phyloP scores from a whole-genome alignment of 1,284 basidiomycete genomes.

The Mrakiaceae sp. region DNA sequence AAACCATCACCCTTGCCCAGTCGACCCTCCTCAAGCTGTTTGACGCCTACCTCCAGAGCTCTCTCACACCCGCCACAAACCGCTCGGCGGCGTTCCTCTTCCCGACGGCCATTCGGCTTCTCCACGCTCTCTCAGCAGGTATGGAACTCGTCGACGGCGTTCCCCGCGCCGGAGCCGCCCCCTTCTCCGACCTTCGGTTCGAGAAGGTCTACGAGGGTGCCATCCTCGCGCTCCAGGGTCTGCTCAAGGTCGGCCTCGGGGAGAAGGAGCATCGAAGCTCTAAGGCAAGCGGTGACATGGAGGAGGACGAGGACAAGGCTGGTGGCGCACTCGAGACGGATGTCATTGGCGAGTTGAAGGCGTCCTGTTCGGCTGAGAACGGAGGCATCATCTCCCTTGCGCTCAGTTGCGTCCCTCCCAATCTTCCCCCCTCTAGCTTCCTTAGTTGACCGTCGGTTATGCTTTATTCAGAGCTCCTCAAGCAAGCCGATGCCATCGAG shows the following conservation, averaged over 20 bases:
- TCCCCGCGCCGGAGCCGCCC: conserved; percentile 18
- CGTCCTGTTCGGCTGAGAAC: neutral
- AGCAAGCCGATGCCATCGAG: conserved; percentile 56
- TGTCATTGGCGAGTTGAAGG: neutral
- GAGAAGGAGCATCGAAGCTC: conserved; percentile 36
- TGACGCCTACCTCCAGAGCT: conserved; percentile 54
- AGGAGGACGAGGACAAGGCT: conserved; percentile 39
- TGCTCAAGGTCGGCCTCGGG: conserved; percentile 52
- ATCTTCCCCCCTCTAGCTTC: neutral
- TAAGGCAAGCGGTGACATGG: conserved; percentile 17
- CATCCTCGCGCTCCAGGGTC: conserved; percentile 62
- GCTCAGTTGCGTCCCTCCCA: neutral
- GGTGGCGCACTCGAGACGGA: neutral
- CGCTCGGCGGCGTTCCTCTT: conserved; percentile 21
- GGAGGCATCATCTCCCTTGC: neutral
- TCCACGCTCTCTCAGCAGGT: conserved; percentile 21
- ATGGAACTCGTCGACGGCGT: conserved; percentile 25
- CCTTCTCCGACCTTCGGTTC: conserved; percentile 11
- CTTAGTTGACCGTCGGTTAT: neutral
- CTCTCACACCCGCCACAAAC: neutral
- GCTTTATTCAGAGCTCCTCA: conserved; percentile 47
- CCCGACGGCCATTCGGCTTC: conserved; percentile 18
- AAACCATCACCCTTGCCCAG: conserved; percentile 62
- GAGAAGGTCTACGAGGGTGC: conserved; percentile 61
- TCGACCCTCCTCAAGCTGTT: conserved; percentile 72